phyloP scores from a whole-genome alignment of 2,329 filamentous ascomycete genomes.

The Dactylellina drechsleri region DNA sequence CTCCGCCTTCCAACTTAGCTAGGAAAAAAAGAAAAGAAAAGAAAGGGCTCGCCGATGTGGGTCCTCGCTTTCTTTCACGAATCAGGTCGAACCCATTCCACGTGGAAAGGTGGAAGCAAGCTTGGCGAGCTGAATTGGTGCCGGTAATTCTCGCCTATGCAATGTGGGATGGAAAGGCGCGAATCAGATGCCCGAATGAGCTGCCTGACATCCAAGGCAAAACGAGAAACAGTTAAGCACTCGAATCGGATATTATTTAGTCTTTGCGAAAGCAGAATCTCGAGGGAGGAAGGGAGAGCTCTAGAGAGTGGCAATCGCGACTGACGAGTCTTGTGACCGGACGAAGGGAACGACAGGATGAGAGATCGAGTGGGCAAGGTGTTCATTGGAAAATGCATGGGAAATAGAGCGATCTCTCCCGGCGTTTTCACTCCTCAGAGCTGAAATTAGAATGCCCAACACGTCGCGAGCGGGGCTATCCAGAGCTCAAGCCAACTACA shows the following conservation, averaged over 20 bases:
- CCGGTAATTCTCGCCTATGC: conserved; percentile 53
- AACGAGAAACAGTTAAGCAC: not conserved
- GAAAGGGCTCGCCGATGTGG: conserved; percentile 28
- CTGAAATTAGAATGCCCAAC: conserved; percentile 14
- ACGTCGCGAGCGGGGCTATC: not conserved
- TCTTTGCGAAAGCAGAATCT: not conserved
- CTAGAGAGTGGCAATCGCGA: not conserved
- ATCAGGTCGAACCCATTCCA: conserved; percentile 46
- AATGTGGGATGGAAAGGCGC: conserved; percentile 29
- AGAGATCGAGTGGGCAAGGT: not conserved
- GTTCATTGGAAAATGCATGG: too few relatives aligned
- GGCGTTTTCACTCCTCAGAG: conserved; percentile 1
- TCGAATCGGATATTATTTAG: not conserved
- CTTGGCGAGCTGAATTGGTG: conserved; percentile 42
- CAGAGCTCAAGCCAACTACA: not conserved
- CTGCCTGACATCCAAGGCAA: not conserved
- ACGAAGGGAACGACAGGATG: not conserved
- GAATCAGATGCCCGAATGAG: conserved; percentile 40
- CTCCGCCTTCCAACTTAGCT: not conserved
- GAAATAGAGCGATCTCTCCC: conserved; percentile 3
- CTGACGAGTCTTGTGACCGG: not conserved
- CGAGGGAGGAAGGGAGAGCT: not conserved
- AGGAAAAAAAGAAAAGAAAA: conserved; percentile 5
- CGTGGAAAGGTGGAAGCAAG: conserved; percentile 45
- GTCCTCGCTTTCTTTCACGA: conserved; percentile 47